A percentile compares a stretch with the other conserved stretches of the same genome.
phyloP scores from a whole-genome alignment of 176 grass and related monocot species.

The Hordeum vulgare region DNA sequence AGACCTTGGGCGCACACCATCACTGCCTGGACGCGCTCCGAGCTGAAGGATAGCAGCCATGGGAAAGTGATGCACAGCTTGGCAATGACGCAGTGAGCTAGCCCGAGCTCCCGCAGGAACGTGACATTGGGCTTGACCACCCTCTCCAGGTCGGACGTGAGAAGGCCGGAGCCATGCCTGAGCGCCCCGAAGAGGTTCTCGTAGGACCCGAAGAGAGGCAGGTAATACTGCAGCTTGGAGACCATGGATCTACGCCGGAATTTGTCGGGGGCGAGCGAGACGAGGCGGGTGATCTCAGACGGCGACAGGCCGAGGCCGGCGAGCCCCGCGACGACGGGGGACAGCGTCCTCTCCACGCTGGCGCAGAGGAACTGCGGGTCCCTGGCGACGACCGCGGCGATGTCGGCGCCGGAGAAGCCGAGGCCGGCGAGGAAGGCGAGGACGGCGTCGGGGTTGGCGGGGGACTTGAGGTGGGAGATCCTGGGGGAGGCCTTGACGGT shows the following conservation, averaged over 20 bases:
- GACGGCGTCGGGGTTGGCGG: constrained; percentile 32
- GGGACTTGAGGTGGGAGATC: constrained; percentile 18
- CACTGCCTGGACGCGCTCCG: background rate
- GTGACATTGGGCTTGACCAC: background rate
- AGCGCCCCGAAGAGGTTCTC: background rate
- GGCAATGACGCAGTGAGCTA: background rate
- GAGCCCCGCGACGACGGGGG: no score
- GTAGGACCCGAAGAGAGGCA: background rate
- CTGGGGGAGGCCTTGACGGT: background rate
- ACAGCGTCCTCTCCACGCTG: no score
- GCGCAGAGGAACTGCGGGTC: no score
- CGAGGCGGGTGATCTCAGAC: no score
- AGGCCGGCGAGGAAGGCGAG: constrained; percentile 26
- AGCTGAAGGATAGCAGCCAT: background rate
- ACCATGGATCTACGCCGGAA: background rate
- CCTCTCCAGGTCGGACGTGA: background rate
- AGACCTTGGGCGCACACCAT: background rate
- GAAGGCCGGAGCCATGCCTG: background rate
- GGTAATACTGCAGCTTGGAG: constrained; percentile 13
- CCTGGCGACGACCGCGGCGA: no score
- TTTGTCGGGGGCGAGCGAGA: no score
- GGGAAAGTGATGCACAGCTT: background rate
- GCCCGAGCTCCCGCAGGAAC: background rate
- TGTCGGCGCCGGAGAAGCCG: constrained; percentile 1
- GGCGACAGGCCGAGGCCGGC: no score